Conservation (phyloP, 352 stramenopile genomes). For the Globisporangium paddicum region DNA sequence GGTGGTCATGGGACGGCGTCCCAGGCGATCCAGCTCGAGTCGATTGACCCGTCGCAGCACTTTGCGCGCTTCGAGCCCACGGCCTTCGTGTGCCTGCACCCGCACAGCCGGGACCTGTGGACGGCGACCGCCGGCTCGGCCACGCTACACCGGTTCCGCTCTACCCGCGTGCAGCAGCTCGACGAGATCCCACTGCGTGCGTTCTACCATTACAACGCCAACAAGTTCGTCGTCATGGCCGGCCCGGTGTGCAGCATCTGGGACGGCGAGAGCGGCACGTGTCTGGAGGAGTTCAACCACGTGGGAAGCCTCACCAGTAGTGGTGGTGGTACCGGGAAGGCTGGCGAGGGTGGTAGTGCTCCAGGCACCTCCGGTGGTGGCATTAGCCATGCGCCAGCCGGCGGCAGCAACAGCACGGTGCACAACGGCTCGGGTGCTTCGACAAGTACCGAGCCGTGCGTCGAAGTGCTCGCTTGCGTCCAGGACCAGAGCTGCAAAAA, state of each 20-base stretch:
- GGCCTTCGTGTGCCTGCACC: constrained; percentile 51
- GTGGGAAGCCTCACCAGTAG: constrained; percentile 21
- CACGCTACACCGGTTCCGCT: constrained; percentile 55
- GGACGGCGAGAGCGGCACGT: constrained; percentile 54
- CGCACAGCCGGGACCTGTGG: constrained; percentile 58
- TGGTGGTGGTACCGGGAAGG: not conserved
- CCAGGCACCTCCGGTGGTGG: constrained; percentile 3
- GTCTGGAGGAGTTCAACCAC: constrained; percentile 51
- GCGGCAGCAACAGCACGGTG: not conserved
- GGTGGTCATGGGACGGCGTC: constrained; percentile 19
- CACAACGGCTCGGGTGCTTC: constrained; percentile 15
- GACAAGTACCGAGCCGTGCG: constrained; percentile 20
- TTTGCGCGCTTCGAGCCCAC: constrained; percentile 49
- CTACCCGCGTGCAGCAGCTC: constrained; percentile 53
- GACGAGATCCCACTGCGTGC: constrained; percentile 64
- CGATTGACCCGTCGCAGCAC: constrained; percentile 46
- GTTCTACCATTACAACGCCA: constrained; percentile 68
- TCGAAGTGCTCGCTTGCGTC: constrained; percentile 42
- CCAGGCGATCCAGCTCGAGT: constrained; percentile 63
- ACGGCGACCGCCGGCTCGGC: constrained; percentile 36
- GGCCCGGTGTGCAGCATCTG: constrained; percentile 64
- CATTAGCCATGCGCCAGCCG: not conserved
- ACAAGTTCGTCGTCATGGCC: constrained; percentile 62
- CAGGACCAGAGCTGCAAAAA: constrained; percentile 62
- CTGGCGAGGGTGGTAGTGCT: not conserved